phyloP scores from a whole-genome alignment of 768 basidiomycete species.

The Rubroboletus satanas region DNA sequence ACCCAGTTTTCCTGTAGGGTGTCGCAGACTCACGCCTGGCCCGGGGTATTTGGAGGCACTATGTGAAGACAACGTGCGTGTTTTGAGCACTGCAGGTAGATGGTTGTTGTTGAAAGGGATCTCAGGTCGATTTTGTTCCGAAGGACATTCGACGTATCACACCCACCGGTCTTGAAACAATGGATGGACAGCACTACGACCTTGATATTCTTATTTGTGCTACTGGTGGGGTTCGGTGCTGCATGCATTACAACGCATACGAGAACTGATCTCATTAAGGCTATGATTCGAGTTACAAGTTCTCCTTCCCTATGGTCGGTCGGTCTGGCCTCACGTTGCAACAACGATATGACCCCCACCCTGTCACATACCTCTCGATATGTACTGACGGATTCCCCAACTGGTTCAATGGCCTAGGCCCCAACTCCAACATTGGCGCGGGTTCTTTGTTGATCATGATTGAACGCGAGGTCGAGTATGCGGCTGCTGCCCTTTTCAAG shows the following conservation, averaged over 20 bases:
- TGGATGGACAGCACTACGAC: conserved; percentile 50
- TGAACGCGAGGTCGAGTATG: conserved; percentile 57
- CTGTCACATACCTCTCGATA: conserved; percentile 54
- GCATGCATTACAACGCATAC: neutral
- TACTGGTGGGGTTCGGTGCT: conserved; percentile 37
- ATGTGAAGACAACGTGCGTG: conserved; percentile 50
- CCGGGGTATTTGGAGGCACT: conserved; percentile 67
- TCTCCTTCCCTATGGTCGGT: conserved; percentile 51
- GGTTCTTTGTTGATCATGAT: conserved; percentile 54
- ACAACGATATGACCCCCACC: conserved; percentile 52
- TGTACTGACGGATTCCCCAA: conserved; percentile 67
- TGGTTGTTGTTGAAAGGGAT: neutral
- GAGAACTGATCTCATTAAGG: neutral
- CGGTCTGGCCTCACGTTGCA: conserved; percentile 49
- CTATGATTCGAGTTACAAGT: conserved; percentile 48
- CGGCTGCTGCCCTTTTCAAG: conserved; percentile 51
- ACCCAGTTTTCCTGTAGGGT: conserved; percentile 55
- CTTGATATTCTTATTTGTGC: conserved; percentile 63
- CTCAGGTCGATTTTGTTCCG: conserved; percentile 44
- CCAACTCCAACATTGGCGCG: conserved; percentile 52
- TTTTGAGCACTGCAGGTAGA: neutral
- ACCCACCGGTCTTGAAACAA: conserved; percentile 51
- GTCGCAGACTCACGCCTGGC: conserved; percentile 63
- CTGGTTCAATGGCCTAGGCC: conserved; percentile 56
- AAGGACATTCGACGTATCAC: conserved; percentile 48